Evolutionary conservation across 345 rosid species (phyloP).

Genomic region (Hibiscus trionum): DNA sequence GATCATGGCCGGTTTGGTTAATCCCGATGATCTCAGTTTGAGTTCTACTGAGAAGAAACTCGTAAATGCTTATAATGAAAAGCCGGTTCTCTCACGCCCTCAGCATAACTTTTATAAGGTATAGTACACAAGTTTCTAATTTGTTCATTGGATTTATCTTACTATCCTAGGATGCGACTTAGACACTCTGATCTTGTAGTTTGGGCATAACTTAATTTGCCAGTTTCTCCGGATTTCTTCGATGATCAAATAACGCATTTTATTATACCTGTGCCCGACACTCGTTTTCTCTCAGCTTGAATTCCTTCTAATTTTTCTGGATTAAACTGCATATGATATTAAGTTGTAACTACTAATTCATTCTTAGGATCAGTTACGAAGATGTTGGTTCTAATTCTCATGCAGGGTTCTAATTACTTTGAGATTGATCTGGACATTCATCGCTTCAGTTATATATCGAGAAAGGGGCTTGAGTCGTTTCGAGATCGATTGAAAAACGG

Average conservation of each 20-base stretch:
- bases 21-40: constrained; percentile 76
- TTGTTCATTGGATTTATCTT: background rate
- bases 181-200: background rate
- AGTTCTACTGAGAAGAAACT: constrained; percentile 84
- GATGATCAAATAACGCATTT: background rate
- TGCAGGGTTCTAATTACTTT: constrained; percentile 82
- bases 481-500: constrained; percentile 74
- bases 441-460: constrained; percentile 82
- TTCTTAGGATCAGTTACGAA: background rate
- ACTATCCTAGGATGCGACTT: background rate
- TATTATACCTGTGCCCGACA: background rate
- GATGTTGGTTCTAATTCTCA: background rate
- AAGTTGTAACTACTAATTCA: background rate
- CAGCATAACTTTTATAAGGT: constrained; percentile 80
- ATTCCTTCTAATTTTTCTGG: background rate
- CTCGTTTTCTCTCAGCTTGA: background rate
- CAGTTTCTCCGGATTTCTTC: background rate
- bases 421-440: constrained; percentile 95
- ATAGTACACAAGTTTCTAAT: background rate
- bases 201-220: background rate
- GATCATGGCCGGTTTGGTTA: constrained; percentile 70
- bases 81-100: constrained; percentile 91
- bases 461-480: constrained; percentile 89
- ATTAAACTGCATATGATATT: background rate
- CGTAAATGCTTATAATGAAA: constrained; percentile 75